Evolutionary conservation across 768 basidiomycete species (phyloP), one percentile per base, ranked within the genome.

Genomic region (Agaricus sinodeliciosus): DNA sequence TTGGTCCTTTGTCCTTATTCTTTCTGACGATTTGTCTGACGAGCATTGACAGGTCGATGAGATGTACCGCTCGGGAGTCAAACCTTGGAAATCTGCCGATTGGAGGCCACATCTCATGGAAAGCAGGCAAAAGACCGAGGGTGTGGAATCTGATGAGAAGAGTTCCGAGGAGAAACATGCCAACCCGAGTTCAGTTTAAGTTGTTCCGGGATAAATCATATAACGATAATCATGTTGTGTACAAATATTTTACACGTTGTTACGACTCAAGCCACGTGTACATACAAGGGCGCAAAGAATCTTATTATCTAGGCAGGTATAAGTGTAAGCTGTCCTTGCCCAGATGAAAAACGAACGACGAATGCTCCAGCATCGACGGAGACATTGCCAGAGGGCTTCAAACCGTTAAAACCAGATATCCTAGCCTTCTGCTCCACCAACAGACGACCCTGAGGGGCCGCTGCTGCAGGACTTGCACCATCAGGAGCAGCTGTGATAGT

Each of bases 31-130:
- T 15, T 12, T 19, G 8, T 45, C 13, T 54, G 52, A 47, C 47
- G 18, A 47, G 48, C 13, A 43, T 8, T 26, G 42, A 26, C 36
- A 84, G 82, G 82, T 87, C 56, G 86, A 89, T 62, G 85, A 87
- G 66, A 63, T 89, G 72, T 88, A 87, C 59, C 76, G 82, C 46
- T 72, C 83, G n/a, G 75, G 77, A 5, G 68, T 85, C 51, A 74
- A 75, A 44, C 84, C 87, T 2, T 89, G 88, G 87, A 67, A 77
- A 34, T 85, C 85, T 0, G 58, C 73, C 1, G 59, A 58, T 1
- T 90, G 85, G 84, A 77, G 61, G 51, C 83, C 83, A 0, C 74
- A 72, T 64, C 66, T 69, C 49, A 66, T 55, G 43, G 76, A 80
- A 49, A 65, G 70, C 42, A 62, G 73, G 22, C 76, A 71, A 44